Conservation (phyloP, 345 rosid species). For the Raphanus sativus region DNA sequence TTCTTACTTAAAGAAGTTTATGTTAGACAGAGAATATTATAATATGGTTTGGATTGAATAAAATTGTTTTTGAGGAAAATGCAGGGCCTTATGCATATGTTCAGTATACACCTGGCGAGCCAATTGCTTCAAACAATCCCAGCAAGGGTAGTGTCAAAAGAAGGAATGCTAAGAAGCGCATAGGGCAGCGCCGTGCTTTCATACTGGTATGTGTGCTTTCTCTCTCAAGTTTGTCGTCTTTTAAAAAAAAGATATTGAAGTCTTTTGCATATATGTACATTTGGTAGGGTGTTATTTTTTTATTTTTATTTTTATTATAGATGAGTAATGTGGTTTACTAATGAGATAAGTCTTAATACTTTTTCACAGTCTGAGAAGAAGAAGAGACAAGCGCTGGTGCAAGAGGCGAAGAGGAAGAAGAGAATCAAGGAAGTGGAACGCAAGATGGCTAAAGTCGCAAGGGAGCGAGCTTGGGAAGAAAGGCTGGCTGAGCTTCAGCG, state of each 20-base stretch:
- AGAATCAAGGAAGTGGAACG: constrained; percentile 55
- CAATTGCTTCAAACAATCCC: constrained; percentile 73
- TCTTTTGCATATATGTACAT: background rate
- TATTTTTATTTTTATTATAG: background rate
- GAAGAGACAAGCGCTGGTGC: constrained; percentile 80
- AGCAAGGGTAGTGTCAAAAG: constrained; percentile 73
- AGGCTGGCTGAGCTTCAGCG: constrained; percentile 67
- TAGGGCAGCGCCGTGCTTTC: constrained; percentile 60
- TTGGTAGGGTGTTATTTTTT: too few relatives aligned
- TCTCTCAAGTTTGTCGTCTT: background rate
- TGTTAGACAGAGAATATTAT: background rate
- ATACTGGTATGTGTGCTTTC: constrained; percentile 49
- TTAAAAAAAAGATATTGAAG: too few relatives aligned
- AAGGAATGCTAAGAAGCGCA: constrained; percentile 82
- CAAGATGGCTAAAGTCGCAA: constrained; percentile 87
- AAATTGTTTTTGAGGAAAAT: constrained; percentile 19
- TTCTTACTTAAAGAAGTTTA: background rate
- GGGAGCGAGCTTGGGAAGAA: constrained; percentile 88
- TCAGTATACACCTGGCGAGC: constrained; percentile 67
- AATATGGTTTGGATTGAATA: background rate
- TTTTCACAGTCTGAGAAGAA: constrained; percentile 76
- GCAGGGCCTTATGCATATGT: constrained; percentile 90
- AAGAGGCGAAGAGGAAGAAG: constrained; percentile 83
- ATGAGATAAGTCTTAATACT: background rate
- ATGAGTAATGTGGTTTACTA: background rate